phyloP scores from a whole-genome alignment of 2,329 filamentous ascomycete genomes.

The Xylariales sp. region DNA sequence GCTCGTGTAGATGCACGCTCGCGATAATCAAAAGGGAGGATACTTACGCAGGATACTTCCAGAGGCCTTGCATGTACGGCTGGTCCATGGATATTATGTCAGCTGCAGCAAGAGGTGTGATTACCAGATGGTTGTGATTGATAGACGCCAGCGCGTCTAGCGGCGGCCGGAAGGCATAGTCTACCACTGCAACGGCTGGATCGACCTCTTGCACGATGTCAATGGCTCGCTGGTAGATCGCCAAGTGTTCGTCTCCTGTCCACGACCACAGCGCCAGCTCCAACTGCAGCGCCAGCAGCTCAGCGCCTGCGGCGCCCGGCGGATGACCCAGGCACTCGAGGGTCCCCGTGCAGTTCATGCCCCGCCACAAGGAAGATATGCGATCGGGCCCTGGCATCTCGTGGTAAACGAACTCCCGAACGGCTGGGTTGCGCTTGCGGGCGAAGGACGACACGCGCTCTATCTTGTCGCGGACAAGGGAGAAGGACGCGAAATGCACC shows the following conservation, averaged over 20 bases:
- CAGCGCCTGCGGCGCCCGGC: background rate
- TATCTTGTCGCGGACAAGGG: constrained; percentile 9
- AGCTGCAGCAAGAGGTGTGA: constrained; percentile 11
- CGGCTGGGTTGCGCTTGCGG: constrained; percentile 10
- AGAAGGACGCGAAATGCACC: constrained; percentile 30
- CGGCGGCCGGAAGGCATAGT: constrained; percentile 11
- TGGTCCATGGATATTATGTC: constrained; percentile 10
- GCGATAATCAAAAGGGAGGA: background rate
- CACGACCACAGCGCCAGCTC: background rate
- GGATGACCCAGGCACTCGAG: background rate
- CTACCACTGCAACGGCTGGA: constrained; percentile 16
- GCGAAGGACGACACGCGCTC: constrained; percentile 11
- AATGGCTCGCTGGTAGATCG: constrained; percentile 2
- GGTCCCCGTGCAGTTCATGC: background rate
- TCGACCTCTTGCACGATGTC: constrained; percentile 11
- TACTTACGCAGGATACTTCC: constrained; percentile 15
- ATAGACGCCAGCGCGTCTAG: constrained; percentile 11
- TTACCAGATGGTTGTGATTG: constrained; percentile 9
- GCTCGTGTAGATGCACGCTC: background rate
- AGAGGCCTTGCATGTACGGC: constrained; percentile 10
- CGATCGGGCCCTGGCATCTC: constrained; percentile 10
- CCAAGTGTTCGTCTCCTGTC: background rate
- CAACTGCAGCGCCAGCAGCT: background rate
- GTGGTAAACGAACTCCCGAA: constrained; percentile 16
- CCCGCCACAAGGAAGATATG: background rate